Percentiles rank a stretch among this genome's conserved stretches.
phyloP scores from a whole-genome alignment of 2,329 filamentous ascomycete genomes.

The Thielaviopsis ethacetica region DNA sequence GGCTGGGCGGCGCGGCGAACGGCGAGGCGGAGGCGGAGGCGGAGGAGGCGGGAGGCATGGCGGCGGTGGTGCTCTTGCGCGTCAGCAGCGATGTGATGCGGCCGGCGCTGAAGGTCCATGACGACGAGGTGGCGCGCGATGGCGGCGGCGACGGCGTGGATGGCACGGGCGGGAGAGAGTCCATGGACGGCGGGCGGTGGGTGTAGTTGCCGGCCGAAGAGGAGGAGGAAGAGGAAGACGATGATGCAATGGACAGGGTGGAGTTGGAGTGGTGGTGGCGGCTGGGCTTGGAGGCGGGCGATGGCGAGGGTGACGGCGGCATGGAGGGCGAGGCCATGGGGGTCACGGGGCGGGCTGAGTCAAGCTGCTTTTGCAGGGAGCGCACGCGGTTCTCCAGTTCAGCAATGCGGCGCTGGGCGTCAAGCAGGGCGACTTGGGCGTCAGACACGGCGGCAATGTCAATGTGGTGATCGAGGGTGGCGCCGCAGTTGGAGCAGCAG shows the following conservation, averaged over 20 bases:
- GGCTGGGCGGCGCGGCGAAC: slow-evolving; percentile 11
- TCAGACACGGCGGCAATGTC: slow-evolving; percentile 13
- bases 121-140: slow-evolving; percentile 26
- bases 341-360: not conserved
- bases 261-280: slow-evolving; percentile 40
- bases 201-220: slow-evolving; percentile 16
- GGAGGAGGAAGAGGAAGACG: slow-evolving; percentile 40
- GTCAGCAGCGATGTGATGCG: slow-evolving; percentile 28
- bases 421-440: slow-evolving; percentile 13
- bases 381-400: slow-evolving; percentile 58
- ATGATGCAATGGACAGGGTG: slow-evolving; percentile 54
- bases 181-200: slow-evolving; percentile 13
- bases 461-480: slow-evolving; percentile 20
- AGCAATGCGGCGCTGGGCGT: slow-evolving; percentile 43
- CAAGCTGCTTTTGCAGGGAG: slow-evolving; percentile 46
- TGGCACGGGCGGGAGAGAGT: slow-evolving; percentile 17
- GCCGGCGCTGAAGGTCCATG: slow-evolving; percentile 27
- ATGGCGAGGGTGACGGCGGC: not conserved
- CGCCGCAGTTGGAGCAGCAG: slow-evolving; percentile 37
- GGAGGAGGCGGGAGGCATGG: slow-evolving; percentile 10
- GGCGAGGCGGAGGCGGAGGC: slow-evolving; percentile 23
- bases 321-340: too few relatives aligned
- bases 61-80: slow-evolving; percentile 26
- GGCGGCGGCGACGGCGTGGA: slow-evolving; percentile 15
- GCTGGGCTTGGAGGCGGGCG: not conserved